Evolutionary conservation across 306 rosid species (phyloP).

Genomic region (Lithocarpus polystachyus): DNA sequence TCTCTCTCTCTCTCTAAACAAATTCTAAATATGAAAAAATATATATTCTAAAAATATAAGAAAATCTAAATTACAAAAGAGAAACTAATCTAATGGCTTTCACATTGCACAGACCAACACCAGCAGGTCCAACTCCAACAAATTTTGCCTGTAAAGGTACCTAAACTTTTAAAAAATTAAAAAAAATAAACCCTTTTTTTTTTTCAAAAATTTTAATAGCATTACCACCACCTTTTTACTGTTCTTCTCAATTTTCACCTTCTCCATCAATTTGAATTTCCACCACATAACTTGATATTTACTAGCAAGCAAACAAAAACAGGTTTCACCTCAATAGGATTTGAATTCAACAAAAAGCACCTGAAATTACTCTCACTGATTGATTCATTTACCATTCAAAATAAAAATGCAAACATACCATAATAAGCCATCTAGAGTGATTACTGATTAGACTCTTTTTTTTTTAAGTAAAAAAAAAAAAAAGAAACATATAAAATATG

Average conservation of each 20-base stretch:
- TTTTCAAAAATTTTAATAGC: background rate
- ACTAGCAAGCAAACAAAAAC: background rate
- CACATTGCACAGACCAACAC: background rate
- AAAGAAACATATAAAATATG: too few species aligned
- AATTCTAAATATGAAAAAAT: background rate
- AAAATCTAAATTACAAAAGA: background rate
- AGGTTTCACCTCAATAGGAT: background rate
- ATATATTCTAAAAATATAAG: too few species aligned
- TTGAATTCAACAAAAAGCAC: background rate
- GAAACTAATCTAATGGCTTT: background rate
- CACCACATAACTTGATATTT: slow-evolving; percentile 3
- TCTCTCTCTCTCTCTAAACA: too few species aligned
- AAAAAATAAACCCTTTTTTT: too few species aligned
- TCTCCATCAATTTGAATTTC: background rate
- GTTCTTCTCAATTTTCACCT: background rate
- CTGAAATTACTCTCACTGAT: background rate
- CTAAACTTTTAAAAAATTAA: background rate
- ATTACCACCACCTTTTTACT: background rate
- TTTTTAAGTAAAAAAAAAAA: too few species aligned
- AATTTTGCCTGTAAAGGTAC: slow-evolving; percentile 15
- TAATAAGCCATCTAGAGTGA: too few species aligned
- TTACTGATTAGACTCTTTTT: too few species aligned
- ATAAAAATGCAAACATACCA: too few species aligned
- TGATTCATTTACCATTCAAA: background rate
- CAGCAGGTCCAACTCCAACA: background rate